Percentiles rank a stretch among this genome's conserved stretches.
Evolutionary conservation across 768 basidiomycete species (phyloP).

Genomic region (Glaciozyma martinii): DNA sequence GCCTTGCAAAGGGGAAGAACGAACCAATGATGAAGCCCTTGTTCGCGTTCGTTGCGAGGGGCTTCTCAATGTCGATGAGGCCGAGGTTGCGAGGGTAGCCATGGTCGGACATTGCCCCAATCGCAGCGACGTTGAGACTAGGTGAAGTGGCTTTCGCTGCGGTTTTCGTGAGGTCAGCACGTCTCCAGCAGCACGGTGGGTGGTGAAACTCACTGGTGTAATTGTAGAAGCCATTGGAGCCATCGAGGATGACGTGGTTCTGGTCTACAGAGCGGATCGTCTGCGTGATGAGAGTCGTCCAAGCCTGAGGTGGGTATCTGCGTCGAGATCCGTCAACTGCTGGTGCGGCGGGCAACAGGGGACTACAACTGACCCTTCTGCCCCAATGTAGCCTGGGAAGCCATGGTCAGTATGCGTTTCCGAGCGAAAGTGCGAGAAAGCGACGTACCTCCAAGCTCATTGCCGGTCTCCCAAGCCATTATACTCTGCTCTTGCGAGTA

Average conservation of each 20-base stretch:
- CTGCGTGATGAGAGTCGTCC: background rate
- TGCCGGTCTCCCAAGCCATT: slow-evolving; percentile 27
- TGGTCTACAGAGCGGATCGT: background rate
- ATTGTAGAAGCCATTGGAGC: slow-evolving; percentile 24
- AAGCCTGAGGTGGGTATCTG: slow-evolving; percentile 10
- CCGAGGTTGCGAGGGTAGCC: slow-evolving; percentile 24
- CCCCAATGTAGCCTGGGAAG: slow-evolving; percentile 16
- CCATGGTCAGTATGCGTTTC: background rate
- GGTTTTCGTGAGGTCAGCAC: background rate
- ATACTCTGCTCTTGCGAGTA: too few relatives aligned
- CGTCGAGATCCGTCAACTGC: background rate
- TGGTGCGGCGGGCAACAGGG: background rate
- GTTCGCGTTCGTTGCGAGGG: background rate
- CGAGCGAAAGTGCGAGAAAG: background rate
- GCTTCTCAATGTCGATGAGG: slow-evolving; percentile 8
- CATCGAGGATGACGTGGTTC: slow-evolving; percentile 23
- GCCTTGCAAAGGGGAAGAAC: background rate
- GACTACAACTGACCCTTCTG: slow-evolving; percentile 4
- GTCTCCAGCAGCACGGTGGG: too few relatives aligned
- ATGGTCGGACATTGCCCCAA: slow-evolving; percentile 22
- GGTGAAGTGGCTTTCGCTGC: background rate
- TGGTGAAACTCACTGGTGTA: background rate
- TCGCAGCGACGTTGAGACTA: background rate
- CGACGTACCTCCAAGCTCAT: slow-evolving; percentile 31
- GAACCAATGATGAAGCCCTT: slow-evolving; percentile 25